phyloP scores from a whole-genome alignment of 2,329 filamentous ascomycete species.

The Cadophora malorum region DNA sequence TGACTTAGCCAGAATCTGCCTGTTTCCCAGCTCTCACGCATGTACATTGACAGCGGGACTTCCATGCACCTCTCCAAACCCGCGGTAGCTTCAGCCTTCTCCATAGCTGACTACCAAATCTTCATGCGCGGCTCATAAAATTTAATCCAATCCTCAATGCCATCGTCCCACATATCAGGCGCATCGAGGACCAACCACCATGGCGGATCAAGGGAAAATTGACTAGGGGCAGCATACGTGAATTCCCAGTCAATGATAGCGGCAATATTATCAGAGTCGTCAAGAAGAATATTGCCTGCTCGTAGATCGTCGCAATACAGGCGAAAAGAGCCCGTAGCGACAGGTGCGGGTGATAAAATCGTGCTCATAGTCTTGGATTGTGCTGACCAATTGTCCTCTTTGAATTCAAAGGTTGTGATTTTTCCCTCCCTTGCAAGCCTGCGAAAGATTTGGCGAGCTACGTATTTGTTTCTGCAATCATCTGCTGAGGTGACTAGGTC shows the following conservation, averaged over 20 bases:
- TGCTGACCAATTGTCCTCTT: conserved; percentile 44
- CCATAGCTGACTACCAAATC: background rate
- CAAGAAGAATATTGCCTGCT: background rate
- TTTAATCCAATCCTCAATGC: background rate
- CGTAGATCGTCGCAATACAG: background rate
- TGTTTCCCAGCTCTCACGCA: conserved; percentile 34
- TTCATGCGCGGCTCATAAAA: background rate
- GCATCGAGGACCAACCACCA: background rate
- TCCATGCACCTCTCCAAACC: no score
- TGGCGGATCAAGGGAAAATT: background rate
- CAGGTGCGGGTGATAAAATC: no score
- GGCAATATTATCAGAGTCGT: background rate
- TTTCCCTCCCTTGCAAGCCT: conserved; percentile 41
- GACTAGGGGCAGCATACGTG: background rate
- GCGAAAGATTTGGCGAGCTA: conserved; percentile 49
- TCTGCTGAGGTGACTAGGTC: conserved; percentile 47
- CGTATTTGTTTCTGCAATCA: conserved; percentile 52
- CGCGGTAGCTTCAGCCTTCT: background rate
- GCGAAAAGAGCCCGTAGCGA: background rate
- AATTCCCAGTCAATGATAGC: background rate
- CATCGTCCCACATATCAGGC: background rate
- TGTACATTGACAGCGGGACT: no score
- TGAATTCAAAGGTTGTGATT: conserved; percentile 35
- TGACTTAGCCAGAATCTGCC: conserved; percentile 47
- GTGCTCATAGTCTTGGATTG: conserved; percentile 30